Evolutionary conservation across 2,329 filamentous ascomycete genomes (phyloP).

Genomic region (Fusarium camptoceras): DNA sequence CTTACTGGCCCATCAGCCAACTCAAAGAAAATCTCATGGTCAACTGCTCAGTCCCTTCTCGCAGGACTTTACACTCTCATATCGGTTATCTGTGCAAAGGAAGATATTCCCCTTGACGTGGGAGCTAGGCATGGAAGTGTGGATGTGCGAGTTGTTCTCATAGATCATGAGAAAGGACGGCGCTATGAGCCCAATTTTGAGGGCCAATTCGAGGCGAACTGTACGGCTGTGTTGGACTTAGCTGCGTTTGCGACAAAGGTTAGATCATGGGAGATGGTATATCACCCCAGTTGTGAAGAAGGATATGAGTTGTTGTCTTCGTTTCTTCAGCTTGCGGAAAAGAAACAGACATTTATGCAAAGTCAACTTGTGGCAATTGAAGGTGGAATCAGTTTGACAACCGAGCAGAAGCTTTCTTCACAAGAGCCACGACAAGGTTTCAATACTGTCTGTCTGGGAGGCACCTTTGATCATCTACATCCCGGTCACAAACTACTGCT

Average conservation of each 20-base stretch:
- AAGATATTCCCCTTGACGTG: constrained; percentile 69
- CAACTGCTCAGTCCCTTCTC: constrained; percentile 77
- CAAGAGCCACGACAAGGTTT: constrained; percentile 40
- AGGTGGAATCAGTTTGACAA: constrained; percentile 62
- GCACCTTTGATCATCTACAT: constrained; percentile 97
- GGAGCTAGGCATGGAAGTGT: constrained; percentile 71
- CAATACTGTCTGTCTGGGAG: constrained; percentile 78
- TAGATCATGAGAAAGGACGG: constrained; percentile 67
- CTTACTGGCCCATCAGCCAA: constrained; percentile 62
- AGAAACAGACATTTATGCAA: constrained; percentile 59
- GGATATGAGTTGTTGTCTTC: constrained; percentile 68
- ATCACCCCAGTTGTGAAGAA: constrained; percentile 72
- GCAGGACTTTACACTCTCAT: constrained; percentile 83
- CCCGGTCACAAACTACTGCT: constrained; percentile 96
- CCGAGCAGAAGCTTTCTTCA: background rate
- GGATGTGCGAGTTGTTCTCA: constrained; percentile 78
- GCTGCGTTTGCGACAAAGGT: constrained; percentile 64
- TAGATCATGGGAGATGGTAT: constrained; percentile 73
- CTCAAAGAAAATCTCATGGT: constrained; percentile 67
- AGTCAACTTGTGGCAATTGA: constrained; percentile 64
- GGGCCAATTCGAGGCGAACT: constrained; percentile 57
- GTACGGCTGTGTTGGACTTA: constrained; percentile 62
- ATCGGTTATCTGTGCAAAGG: constrained; percentile 75
- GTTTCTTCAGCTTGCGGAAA: constrained; percentile 62
- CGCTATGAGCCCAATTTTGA: constrained; percentile 50